Evolutionary conservation across 1,284 basidiomycete genomes (phyloP), one percentile per base, ranked within the genome.

Genomic region (Trichosporon sp.): DNA sequence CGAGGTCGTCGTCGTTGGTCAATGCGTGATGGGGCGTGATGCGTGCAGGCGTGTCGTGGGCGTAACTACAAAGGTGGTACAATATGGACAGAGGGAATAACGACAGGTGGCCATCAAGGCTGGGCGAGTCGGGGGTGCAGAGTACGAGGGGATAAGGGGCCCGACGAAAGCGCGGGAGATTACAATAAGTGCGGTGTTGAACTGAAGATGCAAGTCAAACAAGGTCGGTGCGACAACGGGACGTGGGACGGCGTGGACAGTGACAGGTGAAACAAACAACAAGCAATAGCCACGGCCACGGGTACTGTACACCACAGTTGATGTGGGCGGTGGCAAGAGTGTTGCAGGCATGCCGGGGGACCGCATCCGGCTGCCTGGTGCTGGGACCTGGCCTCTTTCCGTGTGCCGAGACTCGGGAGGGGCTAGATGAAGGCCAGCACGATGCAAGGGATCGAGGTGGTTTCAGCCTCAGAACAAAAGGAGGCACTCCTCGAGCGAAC

Each of bases 401-500:
- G 16, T 37, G 6, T 37, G 43, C 16, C 43, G 43, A 46, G 43
- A n/a, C 10, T 46, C 2, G 43, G 5, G 11, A 46, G 43, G 43
- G 59, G 31, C 8, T n/a, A 5, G n/a, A n/a, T 35, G 14, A n/a
- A n/a, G 59, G 59, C 26, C 7, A 63, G 31, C 31, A 35, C 38
- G 38, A 35, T 10, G 59, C 5, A 12, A 35, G 31, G 16, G 10
- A 11, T 19, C 26, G 16, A 37, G 59, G 31, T 32, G 31, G 32
- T 16, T 63, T 16, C 31, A 35, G 26, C 56, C 26, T 35, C 32
- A 63, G 59, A 63, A 63, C 59, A 63, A 35, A 35, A 63, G 59
- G 31, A 63, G 59, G 59, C 59, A 63, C 35, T 63, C 59, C 35
- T 63, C 31, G 31, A 63, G 59, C 7, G 59, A 63, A 8, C 31